Conservation (phyloP, 1,284 basidiomycete species). For the Ustilago cynodontis region DNA sequence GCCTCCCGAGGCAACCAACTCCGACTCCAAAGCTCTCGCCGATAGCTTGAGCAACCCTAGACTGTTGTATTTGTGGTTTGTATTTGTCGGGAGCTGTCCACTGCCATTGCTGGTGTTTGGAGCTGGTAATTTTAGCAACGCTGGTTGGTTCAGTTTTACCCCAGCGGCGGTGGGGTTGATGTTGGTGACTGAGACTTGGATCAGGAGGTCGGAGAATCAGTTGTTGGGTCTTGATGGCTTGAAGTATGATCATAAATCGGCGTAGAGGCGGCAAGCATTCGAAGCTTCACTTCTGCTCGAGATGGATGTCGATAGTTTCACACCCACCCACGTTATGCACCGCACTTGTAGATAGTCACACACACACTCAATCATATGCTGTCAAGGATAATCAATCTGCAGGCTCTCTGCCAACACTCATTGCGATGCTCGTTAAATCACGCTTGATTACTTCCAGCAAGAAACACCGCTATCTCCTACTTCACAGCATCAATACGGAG, state of each 20-base stretch:
- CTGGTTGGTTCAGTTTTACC: slow-evolving; percentile 66
- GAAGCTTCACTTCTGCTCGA: too few species aligned
- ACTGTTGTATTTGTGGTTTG: slow-evolving; percentile 62
- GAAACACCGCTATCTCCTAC: too few species aligned
- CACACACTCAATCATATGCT: slow-evolving; percentile 3
- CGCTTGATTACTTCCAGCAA: not conserved
- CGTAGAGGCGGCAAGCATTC: slow-evolving; percentile 23
- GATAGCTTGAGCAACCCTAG: slow-evolving; percentile 48
- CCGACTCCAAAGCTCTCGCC: slow-evolving; percentile 31
- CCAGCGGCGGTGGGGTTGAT: slow-evolving; percentile 49
- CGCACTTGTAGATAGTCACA: not conserved
- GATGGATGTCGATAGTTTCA: not conserved
- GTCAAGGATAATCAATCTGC: not conserved
- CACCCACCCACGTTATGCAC: not conserved
- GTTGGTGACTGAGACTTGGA: slow-evolving; percentile 55
- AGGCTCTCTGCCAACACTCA: not conserved
- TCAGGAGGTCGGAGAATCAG: slow-evolving; percentile 57
- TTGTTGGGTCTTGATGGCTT: slow-evolving; percentile 58
- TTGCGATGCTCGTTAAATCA: not conserved
- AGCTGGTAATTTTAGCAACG: slow-evolving; percentile 64
- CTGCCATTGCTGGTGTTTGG: slow-evolving; percentile 67
- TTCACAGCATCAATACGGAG: slow-evolving; percentile 15
- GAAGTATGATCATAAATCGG: slow-evolving; percentile 67
- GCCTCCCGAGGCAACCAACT: slow-evolving; percentile 10
- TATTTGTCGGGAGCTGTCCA: slow-evolving; percentile 56